Evolutionary conservation across 495 filamentous ascomycete genomes (phyloP).

Genomic region (Cairneyella variabilis): DNA sequence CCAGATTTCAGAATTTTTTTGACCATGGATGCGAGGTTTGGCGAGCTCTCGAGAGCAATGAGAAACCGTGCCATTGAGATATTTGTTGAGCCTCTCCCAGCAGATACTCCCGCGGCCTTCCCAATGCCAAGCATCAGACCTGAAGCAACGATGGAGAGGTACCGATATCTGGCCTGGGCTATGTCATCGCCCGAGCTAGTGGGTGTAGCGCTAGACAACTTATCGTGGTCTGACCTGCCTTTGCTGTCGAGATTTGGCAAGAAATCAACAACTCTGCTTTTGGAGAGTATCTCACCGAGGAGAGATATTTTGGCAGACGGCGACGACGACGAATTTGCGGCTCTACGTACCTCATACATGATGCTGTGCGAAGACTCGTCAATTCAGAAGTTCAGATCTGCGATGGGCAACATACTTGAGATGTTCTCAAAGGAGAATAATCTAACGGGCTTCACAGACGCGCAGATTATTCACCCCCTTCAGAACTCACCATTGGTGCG

Average conservation of each 20-base stretch:
- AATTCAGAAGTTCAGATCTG: constrained; percentile 10
- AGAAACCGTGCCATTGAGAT: constrained; percentile 92
- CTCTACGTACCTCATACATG: not conserved
- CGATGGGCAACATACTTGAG: constrained; percentile 18
- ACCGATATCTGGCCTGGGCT: constrained; percentile 14
- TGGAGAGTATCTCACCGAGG: too few relatives aligned
- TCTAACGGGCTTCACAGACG: constrained; percentile 31
- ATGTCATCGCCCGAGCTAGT: constrained; percentile 16
- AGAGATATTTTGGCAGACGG: too few relatives aligned
- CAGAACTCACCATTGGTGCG: constrained; percentile 55
- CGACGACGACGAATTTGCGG: not conserved
- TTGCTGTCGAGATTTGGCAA: constrained; percentile 38
- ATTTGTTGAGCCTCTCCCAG: constrained; percentile 50
- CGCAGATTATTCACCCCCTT: constrained; percentile 56
- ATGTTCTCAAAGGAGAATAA: constrained; percentile 15
- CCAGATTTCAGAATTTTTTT: constrained; percentile 88
- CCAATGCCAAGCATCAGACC: not conserved
- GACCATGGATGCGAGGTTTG: constrained; percentile 88
- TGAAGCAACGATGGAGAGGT: constrained; percentile 21
- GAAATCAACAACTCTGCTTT: too few relatives aligned
- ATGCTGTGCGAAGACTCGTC: constrained; percentile 10
- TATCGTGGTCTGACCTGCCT: constrained; percentile 45
- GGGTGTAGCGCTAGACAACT: constrained; percentile 44
- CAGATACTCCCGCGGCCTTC: not conserved
- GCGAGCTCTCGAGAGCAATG: constrained; percentile 95